Evolutionary conservation across 2,329 filamentous ascomycete species (phyloP), one percentile per base, ranked within the genome.

Genomic region (Aspergillus sp.): DNA sequence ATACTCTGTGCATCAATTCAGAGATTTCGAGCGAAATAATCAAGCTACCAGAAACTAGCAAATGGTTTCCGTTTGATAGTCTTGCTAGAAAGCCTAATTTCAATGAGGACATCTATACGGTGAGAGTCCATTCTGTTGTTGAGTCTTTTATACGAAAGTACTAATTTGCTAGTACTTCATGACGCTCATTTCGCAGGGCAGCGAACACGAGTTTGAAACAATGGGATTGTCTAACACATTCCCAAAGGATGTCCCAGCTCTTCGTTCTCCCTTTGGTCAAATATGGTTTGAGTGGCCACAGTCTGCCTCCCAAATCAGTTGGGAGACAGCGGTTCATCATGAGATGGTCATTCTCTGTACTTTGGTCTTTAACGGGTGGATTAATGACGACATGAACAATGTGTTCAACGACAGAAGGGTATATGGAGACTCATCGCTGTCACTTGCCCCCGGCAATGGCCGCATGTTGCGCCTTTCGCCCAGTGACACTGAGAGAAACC

Each of bases 1-100:
- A 68, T 51, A 68, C 68, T 2, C 62, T 77, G 3, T 66, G 67
- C 39, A 52, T 64, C 17, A 68, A 70, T 49, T 69, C 71, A 3
- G 65, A 68, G 17, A 61, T 68, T 27, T 35, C 58, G 2, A 45
- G 48, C 6, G 63, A 67, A 12, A 62, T 63, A 6, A 46, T 64
- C 45, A 62, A 62, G 15, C 62, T 70, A 24, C 64, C 67, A 6
- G 65, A 66, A 6, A 63, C 67, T 4, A 61, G 66, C 9, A 68
- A 69, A 54, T 74, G 62, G 62, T 78, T 77, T 66, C 75, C 76
- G 0, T 78, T 77, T 52, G 75, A 78, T 45, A 69, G 70, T 1
- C 57, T 77, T 15, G 66, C 61, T 24, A 72, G 64, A 15, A 56
- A 68, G 48, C 64, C 64, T 2, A 61, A 62, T 11, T 61, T 62